Conservation (phyloP, 129 eudicot genomes). For the Lactuca sativa region DNA sequence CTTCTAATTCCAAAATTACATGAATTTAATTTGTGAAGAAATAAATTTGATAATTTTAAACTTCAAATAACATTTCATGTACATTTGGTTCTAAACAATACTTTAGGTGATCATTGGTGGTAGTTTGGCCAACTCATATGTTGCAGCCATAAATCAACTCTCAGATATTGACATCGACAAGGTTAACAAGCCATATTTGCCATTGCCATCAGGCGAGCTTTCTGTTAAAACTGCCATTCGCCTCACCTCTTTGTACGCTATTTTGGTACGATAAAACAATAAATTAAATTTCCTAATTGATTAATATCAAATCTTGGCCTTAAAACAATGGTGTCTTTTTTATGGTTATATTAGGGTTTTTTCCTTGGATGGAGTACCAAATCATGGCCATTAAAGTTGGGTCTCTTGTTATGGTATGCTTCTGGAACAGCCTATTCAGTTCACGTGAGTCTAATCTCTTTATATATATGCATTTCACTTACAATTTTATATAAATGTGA, state of each 20-base stretch:
- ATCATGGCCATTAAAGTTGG: constrained; percentile 34
- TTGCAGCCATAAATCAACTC: constrained; percentile 33
- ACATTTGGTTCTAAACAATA: too few relatives aligned
- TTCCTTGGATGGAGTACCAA: constrained; percentile 25
- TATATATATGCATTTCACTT: not conserved
- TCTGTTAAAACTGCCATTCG: not conserved
- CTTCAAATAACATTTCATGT: too few relatives aligned
- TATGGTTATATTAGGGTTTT: constrained; percentile 26
- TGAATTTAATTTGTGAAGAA: too few relatives aligned
- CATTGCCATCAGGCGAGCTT: constrained; percentile 36
- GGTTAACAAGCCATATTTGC: constrained; percentile 39
- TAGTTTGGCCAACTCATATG: constrained; percentile 25
- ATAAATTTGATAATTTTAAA: too few relatives aligned
- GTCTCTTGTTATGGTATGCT: not conserved
- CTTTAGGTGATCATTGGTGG: too few relatives aligned
- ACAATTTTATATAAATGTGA: too few relatives aligned
- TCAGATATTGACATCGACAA: constrained; percentile 36
- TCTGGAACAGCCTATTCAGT: constrained; percentile 32
- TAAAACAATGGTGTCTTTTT: too few relatives aligned
- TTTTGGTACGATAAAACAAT: too few relatives aligned
- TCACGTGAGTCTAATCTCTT: constrained; percentile 11
- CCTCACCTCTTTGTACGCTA: too few relatives aligned
- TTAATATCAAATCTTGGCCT: too few relatives aligned
- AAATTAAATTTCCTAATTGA: too few relatives aligned
- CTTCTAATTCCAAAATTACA: too few relatives aligned